phyloP scores from a whole-genome alignment of 2,329 filamentous ascomycete species.

The Lachnellula hyalina region DNA sequence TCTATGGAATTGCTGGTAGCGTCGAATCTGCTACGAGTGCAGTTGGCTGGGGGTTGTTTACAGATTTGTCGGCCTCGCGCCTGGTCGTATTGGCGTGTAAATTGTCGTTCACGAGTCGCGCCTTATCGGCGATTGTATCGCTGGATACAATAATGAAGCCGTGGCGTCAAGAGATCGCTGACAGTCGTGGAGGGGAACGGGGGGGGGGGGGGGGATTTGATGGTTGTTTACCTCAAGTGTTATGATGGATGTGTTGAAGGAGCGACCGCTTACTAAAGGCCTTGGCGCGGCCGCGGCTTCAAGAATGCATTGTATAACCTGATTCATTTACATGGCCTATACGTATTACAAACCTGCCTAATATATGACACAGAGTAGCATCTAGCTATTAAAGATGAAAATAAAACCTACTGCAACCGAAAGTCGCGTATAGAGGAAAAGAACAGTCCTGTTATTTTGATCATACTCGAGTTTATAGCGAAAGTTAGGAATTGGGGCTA shows the following conservation, averaged over 20 bases:
- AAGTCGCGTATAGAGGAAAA: too few relatives aligned
- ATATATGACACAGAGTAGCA: too few relatives aligned
- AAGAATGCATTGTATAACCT: slow-evolving; percentile 13
- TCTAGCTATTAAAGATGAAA: too few relatives aligned
- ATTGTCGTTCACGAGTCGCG: background rate
- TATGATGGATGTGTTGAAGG: background rate
- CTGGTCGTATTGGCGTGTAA: background rate
- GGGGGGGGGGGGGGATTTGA: slow-evolving; percentile 1
- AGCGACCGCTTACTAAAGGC: background rate
- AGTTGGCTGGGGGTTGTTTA: slow-evolving; percentile 21
- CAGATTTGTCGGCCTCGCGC: slow-evolving; percentile 5
- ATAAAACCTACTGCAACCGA: too few relatives aligned
- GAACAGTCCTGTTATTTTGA: too few relatives aligned
- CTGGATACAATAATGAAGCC: background rate
- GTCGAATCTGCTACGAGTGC: slow-evolving; percentile 1
- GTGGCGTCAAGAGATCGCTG: slow-evolving; percentile 1
- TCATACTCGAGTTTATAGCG: too few relatives aligned
- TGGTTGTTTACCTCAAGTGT: slow-evolving; percentile 8
- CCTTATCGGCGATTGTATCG: slow-evolving; percentile 4
- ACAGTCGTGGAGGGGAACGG: slow-evolving; percentile 1
- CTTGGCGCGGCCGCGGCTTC: too few relatives aligned
- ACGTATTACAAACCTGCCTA: too few relatives aligned
- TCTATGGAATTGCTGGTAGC: background rate
- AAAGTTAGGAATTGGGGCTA: too few relatives aligned
- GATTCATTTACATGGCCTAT: too few relatives aligned